Evolutionary conservation across 192 early-diverging fungal species (phyloP).

Genomic region (Powellomyces hirtus): DNA sequence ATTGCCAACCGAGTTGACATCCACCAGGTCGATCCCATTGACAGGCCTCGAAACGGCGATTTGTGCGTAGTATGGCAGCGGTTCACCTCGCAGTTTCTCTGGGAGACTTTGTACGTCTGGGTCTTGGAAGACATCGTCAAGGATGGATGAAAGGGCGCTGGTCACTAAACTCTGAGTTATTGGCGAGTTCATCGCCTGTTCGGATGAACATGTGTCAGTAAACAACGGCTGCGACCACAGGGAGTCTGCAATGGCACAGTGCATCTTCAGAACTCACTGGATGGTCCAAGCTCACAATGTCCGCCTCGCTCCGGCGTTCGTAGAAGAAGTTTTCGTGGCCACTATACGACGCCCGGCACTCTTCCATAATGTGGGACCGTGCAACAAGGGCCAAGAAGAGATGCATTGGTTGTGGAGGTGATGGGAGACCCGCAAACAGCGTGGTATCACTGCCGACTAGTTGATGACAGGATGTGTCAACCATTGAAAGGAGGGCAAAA

Average conservation of each 20-base stretch:
- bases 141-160: neutral
- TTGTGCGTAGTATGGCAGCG: constrained; percentile 40
- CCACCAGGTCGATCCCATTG: constrained; percentile 23
- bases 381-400: constrained; percentile 35
- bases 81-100: neutral
- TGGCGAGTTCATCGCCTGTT: constrained; percentile 22
- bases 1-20: neutral
- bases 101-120: constrained; percentile 29
- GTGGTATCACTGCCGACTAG: constrained; percentile 14
- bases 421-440: constrained; percentile 2
- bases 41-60: constrained; percentile 6
- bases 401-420: constrained; percentile 27
- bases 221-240: too few species aligned
- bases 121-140: constrained; percentile 44
- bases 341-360: constrained; percentile 27
- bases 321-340: constrained; percentile 34
- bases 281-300: neutral
- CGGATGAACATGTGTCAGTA: too few species aligned
- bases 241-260: too few species aligned
- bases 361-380: constrained; percentile 24
- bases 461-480: neutral
- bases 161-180: neutral
- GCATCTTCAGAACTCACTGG: too few species aligned
- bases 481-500: neutral
- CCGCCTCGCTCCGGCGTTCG: neutral